Evolutionary conservation across 2,329 filamentous ascomycete genomes (phyloP), one percentile per base, ranked within the genome.

Genomic region (Penicillium sp.): DNA sequence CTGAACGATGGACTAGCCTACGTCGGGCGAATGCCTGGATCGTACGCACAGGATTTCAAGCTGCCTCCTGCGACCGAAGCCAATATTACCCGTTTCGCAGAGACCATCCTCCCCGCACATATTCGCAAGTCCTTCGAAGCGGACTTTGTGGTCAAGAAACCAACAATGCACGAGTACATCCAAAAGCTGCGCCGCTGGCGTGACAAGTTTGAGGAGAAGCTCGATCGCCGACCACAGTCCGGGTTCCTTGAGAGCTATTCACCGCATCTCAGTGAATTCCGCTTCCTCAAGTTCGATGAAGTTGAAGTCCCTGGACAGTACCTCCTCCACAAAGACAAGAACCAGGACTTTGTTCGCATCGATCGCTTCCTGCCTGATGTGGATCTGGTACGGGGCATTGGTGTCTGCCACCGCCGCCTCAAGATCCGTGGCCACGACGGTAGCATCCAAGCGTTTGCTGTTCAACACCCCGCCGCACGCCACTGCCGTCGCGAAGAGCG

Each of bases 221-320:
- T 99, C 51, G 95, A 99, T 74, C 89, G 93, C 20, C 86, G 95
- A 53, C 83, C 88, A 41, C 85, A 88, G 28, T 86, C 84, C 43
- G 86, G 89, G 54, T 89, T 90, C 52, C 83, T 99, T 10, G 95
- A 99, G 75, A 84, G 84, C 31, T 96, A 91, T 74, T 96, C 92
- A 48, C 90, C 92, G 50, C 91, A 96, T 71, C 85, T 99, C 45
- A 96, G 92, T 78, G 95, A 98, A 73, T 99, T 99, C 83, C 86
- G 92, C 41, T 99, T 96, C 82, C 89, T 95, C 75, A 98, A 97
- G 76, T 97, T 99, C 67, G 95, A 99, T 71, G 96, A 99, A 70
- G 94, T 99, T 12, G 95, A 99, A 77, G 88, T 99, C 38, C 96
- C 96, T 3, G 95, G 95, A 0, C 95, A 99, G 74, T 99, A 99